phyloP scores from a whole-genome alignment of 2,329 filamentous ascomycete species.

The Colletotrichum sp. region DNA sequence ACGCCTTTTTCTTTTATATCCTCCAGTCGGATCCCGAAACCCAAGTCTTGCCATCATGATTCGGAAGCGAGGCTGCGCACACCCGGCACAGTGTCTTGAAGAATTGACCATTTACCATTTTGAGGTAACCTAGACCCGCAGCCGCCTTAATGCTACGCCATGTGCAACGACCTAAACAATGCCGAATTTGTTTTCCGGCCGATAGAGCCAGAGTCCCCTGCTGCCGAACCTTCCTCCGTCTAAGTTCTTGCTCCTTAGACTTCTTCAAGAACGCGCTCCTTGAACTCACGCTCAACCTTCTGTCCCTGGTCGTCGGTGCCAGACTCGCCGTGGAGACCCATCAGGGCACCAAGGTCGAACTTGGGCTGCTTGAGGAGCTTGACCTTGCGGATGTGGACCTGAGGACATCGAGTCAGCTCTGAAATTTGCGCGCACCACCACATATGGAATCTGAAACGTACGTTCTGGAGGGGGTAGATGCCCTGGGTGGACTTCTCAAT shows the following conservation, averaged over 20 bases:
- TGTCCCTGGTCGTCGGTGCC: conserved; percentile 94
- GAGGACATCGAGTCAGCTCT: background rate
- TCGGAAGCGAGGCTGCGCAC: conserved; percentile 15
- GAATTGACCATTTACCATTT: conserved; percentile 25
- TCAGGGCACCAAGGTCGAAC: conserved; percentile 96
- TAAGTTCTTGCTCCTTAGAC: conserved; percentile 71
- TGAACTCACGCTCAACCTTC: conserved; percentile 99
- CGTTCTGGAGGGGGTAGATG: conserved; percentile 99
- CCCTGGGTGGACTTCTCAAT: conserved; percentile 99
- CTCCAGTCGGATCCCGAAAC: conserved; percentile 10
- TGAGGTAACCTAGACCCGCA: conserved; percentile 44
- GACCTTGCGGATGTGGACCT: conserved; percentile 99
- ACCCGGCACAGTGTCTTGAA: conserved; percentile 13
- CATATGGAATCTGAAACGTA: conserved; percentile 52
- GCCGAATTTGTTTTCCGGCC: conserved; percentile 26
- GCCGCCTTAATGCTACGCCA: conserved; percentile 50
- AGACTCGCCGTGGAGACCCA: conserved; percentile 97
- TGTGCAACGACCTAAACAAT: conserved; percentile 48
- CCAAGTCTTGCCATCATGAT: conserved; percentile 16
- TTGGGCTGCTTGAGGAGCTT: conserved; percentile 99
- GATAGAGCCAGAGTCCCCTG: conserved; percentile 20
- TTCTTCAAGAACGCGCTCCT: conserved; percentile 92
- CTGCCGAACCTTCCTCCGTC: conserved; percentile 48
- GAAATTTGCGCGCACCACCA: background rate
- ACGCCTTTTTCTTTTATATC: conserved; percentile 9